Percentiles rank a stretch among this genome's conserved stretches.
phyloP scores from a whole-genome alignment of 495 filamentous ascomycete species.

The Recurvomyces mirabilis region DNA sequence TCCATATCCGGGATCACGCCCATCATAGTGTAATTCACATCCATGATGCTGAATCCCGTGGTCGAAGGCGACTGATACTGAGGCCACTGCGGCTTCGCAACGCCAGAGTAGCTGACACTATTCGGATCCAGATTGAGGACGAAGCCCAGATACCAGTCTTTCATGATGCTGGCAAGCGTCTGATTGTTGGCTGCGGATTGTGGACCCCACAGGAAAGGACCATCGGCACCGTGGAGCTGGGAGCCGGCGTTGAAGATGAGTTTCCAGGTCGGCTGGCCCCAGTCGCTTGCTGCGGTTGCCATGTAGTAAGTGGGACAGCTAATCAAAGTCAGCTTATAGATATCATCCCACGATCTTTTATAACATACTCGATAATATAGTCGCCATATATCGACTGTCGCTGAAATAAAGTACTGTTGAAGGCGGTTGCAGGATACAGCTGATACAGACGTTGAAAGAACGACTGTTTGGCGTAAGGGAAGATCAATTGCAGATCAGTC shows the following conservation, averaged over 20 bases:
- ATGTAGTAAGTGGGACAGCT: constrained; percentile 25
- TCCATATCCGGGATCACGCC: constrained; percentile 14
- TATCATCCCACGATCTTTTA: background rate
- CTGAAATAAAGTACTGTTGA: constrained; percentile 23
- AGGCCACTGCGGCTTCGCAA: constrained; percentile 18
- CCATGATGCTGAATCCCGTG: constrained; percentile 8
- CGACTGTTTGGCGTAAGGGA: constrained; percentile 16
- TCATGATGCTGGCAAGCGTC: constrained; percentile 45
- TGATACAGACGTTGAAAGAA: constrained; percentile 22
- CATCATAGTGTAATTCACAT: constrained; percentile 20
- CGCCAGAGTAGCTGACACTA: constrained; percentile 6
- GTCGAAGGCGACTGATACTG: constrained; percentile 6
- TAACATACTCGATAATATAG: constrained; percentile 20
- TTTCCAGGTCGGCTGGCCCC: constrained; percentile 19
- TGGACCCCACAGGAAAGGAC: constrained; percentile 13
- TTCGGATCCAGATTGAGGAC: constrained; percentile 20
- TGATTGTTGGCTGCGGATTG: constrained; percentile 27
- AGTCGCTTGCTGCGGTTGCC: constrained; percentile 20
- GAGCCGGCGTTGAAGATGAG: constrained; percentile 20
- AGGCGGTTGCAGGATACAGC: constrained; percentile 17
- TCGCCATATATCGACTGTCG: constrained; percentile 21
- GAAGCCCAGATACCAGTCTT: constrained; percentile 56
- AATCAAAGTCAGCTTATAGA: background rate
- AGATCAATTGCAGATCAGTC: constrained; percentile 13
- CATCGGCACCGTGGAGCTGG: constrained; percentile 19